Percentiles rank a stretch among this genome's conserved stretches.
Conservation (phyloP, 148 eudicot species). For the Pouteria glomerata region DNA sequence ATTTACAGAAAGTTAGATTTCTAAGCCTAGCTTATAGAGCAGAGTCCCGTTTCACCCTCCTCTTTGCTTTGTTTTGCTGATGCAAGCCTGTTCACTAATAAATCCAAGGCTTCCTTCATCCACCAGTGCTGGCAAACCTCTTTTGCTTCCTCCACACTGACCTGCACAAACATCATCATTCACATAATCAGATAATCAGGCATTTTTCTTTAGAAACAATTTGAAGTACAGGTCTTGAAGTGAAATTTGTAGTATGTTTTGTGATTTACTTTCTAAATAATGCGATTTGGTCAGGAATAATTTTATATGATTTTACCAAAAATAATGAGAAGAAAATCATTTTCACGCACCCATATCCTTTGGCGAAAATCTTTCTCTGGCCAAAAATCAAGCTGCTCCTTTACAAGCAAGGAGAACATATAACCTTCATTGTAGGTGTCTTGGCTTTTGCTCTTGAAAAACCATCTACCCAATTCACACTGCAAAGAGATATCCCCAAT, state of each 20-base stretch:
- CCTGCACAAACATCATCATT: slow-evolving; percentile 12
- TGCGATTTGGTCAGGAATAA: too few species aligned
- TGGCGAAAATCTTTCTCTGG: slow-evolving; percentile 43
- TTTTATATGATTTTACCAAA: too few species aligned
- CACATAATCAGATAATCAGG: neutral
- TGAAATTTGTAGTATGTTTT: too few species aligned
- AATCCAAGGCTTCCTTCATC: slow-evolving; percentile 57
- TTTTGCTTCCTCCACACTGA: slow-evolving; percentile 33
- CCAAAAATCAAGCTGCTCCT: slow-evolving; percentile 54
- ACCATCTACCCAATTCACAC: slow-evolving; percentile 41
- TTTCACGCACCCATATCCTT: slow-evolving; percentile 45
- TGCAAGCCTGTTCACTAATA: slow-evolving; percentile 20
- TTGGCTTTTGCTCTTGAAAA: slow-evolving; percentile 41
- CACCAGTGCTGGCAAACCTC: slow-evolving; percentile 39
- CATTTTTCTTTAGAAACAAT: neutral
- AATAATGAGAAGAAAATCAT: neutral
- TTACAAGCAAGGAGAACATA: slow-evolving; percentile 56
- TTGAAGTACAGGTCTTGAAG: too few species aligned
- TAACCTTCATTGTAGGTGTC: slow-evolving; percentile 37
- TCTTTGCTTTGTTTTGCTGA: neutral
- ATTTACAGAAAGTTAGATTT: neutral
- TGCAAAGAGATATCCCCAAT: neutral
- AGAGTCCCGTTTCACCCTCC: neutral
- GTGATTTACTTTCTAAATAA: too few species aligned
- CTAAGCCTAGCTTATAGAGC: neutral